These are phyloP conservation scores for Aspergillus nanangensis DNA, from an alignment of 495 filamentous ascomycete species.

Conservation along the genomic window DNA sequence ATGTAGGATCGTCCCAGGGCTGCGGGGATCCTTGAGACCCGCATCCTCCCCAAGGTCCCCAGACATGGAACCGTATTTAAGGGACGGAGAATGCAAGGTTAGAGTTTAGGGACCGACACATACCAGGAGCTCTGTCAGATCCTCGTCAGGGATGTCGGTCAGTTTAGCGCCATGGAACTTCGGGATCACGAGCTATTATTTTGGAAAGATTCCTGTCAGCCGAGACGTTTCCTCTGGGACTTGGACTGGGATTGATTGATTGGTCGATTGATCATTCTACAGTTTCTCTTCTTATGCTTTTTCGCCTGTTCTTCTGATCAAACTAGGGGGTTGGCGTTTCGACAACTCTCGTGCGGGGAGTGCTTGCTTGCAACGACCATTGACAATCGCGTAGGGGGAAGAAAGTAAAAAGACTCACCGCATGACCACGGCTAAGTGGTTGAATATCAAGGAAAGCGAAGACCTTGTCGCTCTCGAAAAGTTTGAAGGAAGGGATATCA, in stretches of 20 bases:
- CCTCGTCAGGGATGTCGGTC: conserved; percentile 87
- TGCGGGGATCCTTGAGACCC: too few species aligned
- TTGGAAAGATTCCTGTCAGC: background rate
- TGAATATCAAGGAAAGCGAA: conserved; percentile 96
- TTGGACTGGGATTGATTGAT: too few species aligned
- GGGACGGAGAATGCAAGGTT: background rate
- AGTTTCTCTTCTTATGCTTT: too few species aligned
- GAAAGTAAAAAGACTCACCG: conserved; percentile 45
- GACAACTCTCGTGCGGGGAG: background rate
- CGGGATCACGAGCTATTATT: conserved; percentile 81
- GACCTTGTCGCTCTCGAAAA: conserved; percentile 89
- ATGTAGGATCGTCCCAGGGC: conserved; percentile 1
- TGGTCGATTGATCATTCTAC: too few species aligned
- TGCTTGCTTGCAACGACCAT: background rate
- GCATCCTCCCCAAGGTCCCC: conserved; percentile 24
- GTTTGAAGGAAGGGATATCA: conserved; percentile 92
- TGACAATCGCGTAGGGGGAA: background rate
- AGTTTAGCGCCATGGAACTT: conserved; percentile 94
- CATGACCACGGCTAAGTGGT: conserved; percentile 79
- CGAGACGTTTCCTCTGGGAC: too few species aligned
- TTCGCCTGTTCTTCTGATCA: too few species aligned
- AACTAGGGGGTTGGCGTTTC: too few species aligned
- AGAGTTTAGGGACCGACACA: conserved; percentile 17
- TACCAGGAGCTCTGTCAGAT: conserved; percentile 78
- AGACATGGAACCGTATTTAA: background rate